phyloP scores from a whole-genome alignment of 768 basidiomycete species.

The Suillus spraguei region DNA sequence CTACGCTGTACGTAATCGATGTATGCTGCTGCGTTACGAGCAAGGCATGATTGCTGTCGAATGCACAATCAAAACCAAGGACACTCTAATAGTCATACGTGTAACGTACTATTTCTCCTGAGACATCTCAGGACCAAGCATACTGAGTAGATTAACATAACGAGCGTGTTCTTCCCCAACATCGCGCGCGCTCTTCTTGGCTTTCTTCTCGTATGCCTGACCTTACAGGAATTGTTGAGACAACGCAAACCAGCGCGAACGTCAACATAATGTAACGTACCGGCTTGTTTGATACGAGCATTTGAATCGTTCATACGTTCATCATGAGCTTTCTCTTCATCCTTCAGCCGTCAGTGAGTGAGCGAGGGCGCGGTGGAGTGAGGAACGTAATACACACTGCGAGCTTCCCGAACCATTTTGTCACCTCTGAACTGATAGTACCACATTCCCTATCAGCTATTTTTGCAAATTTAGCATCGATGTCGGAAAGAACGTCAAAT shows the following conservation, averaged over 20 bases:
- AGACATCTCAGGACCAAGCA: slow-evolving; percentile 75
- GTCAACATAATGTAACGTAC: slow-evolving; percentile 33
- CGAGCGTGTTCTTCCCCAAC: slow-evolving; percentile 74
- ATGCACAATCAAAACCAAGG: slow-evolving; percentile 2
- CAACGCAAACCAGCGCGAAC: background rate
- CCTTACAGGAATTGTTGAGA: slow-evolving; percentile 42
- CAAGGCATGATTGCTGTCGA: slow-evolving; percentile 63
- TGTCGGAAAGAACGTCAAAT: slow-evolving; percentile 70
- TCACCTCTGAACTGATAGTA: slow-evolving; percentile 62
- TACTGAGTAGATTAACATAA: slow-evolving; percentile 73
- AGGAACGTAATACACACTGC: slow-evolving; percentile 46
- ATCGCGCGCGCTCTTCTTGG: slow-evolving; percentile 70
- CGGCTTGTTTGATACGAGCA: slow-evolving; percentile 76
- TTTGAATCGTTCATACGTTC: slow-evolving; percentile 69
- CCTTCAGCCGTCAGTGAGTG: slow-evolving; percentile 43
- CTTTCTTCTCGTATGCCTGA: slow-evolving; percentile 76
- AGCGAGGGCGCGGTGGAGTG: slow-evolving; percentile 13
- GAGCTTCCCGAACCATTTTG: slow-evolving; percentile 87
- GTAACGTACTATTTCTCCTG: slow-evolving; percentile 74
- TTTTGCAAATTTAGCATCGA: slow-evolving; percentile 76
- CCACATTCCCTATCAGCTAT: slow-evolving; percentile 75
- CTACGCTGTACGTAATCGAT: slow-evolving; percentile 58
- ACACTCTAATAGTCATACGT: background rate
- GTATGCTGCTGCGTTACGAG: slow-evolving; percentile 64
- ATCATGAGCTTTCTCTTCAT: slow-evolving; percentile 80